Conservation (phyloP, 768 basidiomycete species). For the Dacryopinax primogenitus region DNA sequence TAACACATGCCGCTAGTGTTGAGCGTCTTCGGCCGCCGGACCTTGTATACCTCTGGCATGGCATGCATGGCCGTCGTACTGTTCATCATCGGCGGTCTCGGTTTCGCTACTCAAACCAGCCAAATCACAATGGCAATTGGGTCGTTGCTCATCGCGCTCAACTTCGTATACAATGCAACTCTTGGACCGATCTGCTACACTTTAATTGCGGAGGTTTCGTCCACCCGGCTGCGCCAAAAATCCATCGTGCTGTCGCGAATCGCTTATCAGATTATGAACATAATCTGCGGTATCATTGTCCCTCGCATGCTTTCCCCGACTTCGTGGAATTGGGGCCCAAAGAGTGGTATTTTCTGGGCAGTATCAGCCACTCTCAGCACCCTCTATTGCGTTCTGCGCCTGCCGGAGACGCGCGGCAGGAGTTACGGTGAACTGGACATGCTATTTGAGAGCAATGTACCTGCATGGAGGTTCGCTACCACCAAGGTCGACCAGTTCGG, state of each 20-base stretch:
- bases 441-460: slow-evolving; percentile 27
- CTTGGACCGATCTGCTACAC: slow-evolving; percentile 26
- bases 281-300: slow-evolving; percentile 19
- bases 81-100: slow-evolving; percentile 26
- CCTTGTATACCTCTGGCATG: slow-evolving; percentile 28
- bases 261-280: slow-evolving; percentile 18
- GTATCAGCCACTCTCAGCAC: slow-evolving; percentile 15
- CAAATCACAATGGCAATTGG: slow-evolving; percentile 24
- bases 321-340: slow-evolving; percentile 14
- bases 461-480: slow-evolving; percentile 25
- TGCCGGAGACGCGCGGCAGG: slow-evolving; percentile 19
- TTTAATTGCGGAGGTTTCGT: slow-evolving; percentile 25
- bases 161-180: slow-evolving; percentile 25
- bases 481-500: slow-evolving; percentile 21
- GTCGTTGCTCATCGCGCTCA: slow-evolving; percentile 25
- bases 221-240: slow-evolving; percentile 27
- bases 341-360: slow-evolving; percentile 24
- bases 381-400: slow-evolving; percentile 17
- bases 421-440: slow-evolving; percentile 29
- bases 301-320: slow-evolving; percentile 9
- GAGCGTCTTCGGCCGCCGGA: slow-evolving; percentile 25
- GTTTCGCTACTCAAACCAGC: slow-evolving; percentile 16
- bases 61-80: slow-evolving; percentile 22
- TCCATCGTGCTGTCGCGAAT: slow-evolving; percentile 23
- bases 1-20: slow-evolving; percentile 15